phyloP scores from a whole-genome alignment of 257 asterid species.

The Schizonepeta tenuifolia region DNA sequence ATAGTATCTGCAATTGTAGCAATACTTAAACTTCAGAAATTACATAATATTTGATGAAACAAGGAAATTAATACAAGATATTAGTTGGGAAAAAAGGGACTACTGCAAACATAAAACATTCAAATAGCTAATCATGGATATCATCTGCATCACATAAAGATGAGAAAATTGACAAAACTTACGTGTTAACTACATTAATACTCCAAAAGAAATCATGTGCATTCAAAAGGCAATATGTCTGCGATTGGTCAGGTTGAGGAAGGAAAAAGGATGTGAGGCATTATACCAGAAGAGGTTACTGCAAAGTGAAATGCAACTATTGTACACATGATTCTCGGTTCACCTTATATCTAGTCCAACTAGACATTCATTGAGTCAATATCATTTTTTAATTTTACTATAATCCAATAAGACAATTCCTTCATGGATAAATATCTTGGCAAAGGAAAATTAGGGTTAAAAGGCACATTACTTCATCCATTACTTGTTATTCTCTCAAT shows the following conservation, averaged over 20 bases:
- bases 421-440: background rate
- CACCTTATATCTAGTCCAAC: background rate
- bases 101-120: background rate
- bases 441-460: background rate
- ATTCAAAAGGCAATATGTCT: background rate
- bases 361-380: background rate
- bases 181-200: background rate
- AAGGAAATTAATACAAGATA: conserved; percentile 16
- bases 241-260: background rate
- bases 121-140: conserved; percentile 1
- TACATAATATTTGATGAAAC: conserved; percentile 11
- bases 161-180: background rate
- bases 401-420: background rate
- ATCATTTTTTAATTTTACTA: background rate
- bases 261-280: background rate
- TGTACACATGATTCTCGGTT: no score
- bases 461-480: background rate
- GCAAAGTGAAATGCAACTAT: background rate
- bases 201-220: background rate
- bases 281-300: background rate
- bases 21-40: conserved; percentile 26
- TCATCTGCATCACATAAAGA: background rate
- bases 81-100: background rate
- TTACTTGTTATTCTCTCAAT: background rate
- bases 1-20: conserved; percentile 72